A percentile compares a stretch with the other conserved stretches of the same genome.
Evolutionary conservation across 192 early-diverging fungal species (phyloP).

Genomic region (Pilobolus umbonatus): DNA sequence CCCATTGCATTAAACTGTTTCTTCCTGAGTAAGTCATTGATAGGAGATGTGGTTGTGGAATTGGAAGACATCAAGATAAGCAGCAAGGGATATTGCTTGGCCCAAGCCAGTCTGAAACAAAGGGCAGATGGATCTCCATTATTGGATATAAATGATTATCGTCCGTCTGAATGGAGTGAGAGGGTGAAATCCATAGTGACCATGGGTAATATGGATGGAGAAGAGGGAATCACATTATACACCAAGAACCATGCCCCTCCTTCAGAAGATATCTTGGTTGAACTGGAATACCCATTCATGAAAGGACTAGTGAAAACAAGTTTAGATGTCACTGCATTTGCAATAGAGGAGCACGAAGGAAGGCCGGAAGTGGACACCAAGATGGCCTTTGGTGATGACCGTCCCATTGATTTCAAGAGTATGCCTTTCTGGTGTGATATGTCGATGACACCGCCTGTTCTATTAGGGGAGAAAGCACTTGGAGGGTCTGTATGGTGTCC

Average conservation of each 20-base stretch:
- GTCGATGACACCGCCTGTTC: slow-evolving; percentile 19
- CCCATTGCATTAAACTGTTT: slow-evolving; percentile 31
- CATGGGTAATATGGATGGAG: slow-evolving; percentile 24
- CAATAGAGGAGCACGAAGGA: background rate
- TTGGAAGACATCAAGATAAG: slow-evolving; percentile 22
- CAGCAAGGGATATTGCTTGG: slow-evolving; percentile 24
- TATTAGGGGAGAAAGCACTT: slow-evolving; percentile 3
- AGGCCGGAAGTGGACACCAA: slow-evolving; percentile 14
- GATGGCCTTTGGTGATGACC: slow-evolving; percentile 14
- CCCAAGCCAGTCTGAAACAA: slow-evolving; percentile 19
- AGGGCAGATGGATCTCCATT: background rate
- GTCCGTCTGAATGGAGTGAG: slow-evolving; percentile 3
- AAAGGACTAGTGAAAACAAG: background rate
- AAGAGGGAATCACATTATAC: slow-evolving; percentile 20
- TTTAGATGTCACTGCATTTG: background rate
- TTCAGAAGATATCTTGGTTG: background rate
- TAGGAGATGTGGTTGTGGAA: slow-evolving; percentile 18
- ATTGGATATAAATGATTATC: background rate
- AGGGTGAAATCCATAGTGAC: slow-evolving; percentile 16
- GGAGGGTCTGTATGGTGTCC: slow-evolving; percentile 21
- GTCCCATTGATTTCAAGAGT: slow-evolving; percentile 19
- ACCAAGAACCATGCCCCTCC: slow-evolving; percentile 4
- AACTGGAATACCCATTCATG: slow-evolving; percentile 5
- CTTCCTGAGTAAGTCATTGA: slow-evolving; percentile 20
- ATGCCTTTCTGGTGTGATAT: slow-evolving; percentile 31